These are phyloP conservation scores for Ophiocordyceps unilateralis DNA, from an alignment of 2,329 filamentous ascomycete species.

Conservation along the genomic window DNA sequence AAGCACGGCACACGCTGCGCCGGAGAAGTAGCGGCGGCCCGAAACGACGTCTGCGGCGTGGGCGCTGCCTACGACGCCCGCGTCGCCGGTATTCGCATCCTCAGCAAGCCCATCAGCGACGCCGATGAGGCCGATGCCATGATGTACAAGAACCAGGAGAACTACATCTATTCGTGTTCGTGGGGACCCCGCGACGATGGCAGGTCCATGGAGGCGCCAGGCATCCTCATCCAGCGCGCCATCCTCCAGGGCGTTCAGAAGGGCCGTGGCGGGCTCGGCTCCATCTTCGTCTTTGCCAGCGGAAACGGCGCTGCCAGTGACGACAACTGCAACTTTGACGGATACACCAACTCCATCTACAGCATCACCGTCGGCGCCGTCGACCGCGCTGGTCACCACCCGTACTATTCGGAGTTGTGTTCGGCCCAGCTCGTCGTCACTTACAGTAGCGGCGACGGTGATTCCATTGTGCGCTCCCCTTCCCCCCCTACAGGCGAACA, in stretches of 20 bases:
- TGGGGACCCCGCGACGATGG: constrained; percentile 96
- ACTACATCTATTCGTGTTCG: constrained; percentile 96
- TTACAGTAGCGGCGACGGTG: constrained; percentile 79
- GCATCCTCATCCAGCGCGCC: constrained; percentile 70
- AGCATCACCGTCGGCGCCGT: constrained; percentile 93
- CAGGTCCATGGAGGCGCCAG: constrained; percentile 81
- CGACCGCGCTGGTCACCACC: constrained; percentile 71
- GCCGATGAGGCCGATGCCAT: constrained; percentile 82
- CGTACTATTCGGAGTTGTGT: constrained; percentile 92
- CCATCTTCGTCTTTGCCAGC: constrained; percentile 87
- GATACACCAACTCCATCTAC: constrained; percentile 98
- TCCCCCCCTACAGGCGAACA: constrained; percentile 1
- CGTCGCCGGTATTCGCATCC: constrained; percentile 80
- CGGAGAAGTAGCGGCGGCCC: constrained; percentile 82
- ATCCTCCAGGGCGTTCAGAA: constrained; percentile 89
- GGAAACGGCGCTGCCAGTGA: constrained; percentile 77
- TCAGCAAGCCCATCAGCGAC: constrained; percentile 80
- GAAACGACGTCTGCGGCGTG: constrained; percentile 86
- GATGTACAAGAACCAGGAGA: constrained; percentile 81
- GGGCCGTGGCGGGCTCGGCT: constrained; percentile 67
- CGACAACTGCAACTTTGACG: constrained; percentile 98
- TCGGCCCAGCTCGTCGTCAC: constrained; percentile 91
- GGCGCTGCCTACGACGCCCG: constrained; percentile 87
- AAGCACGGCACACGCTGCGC: constrained; percentile 86
- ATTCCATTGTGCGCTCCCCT: constrained; percentile 49